Evolutionary conservation across 176 grass and related monocot genomes (phyloP), one percentile per base, ranked within the genome.

Genomic region (Triticum turgidum): DNA sequence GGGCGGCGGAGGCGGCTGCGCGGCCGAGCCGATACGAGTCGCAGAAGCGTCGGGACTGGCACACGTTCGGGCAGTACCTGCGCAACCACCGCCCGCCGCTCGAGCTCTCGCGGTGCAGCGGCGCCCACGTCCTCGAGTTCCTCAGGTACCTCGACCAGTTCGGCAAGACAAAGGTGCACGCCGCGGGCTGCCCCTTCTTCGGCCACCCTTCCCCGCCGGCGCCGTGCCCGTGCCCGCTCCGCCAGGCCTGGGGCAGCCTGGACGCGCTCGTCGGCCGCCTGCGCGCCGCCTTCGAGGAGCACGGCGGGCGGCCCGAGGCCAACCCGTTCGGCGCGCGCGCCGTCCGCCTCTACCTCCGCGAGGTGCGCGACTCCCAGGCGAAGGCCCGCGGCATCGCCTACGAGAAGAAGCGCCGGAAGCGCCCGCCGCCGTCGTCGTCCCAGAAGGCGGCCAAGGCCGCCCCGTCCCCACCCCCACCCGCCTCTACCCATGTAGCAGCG

Each of bases 21-120:
- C 81, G 86, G 56, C 90, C 88, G 65, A 95, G 93, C 86, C 38
- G 93, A 32, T 95, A 95, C 90, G 93, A 95, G 77, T 95, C 93
- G 76, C 93, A 95, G 90, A 95, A 95, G 86, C 88, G 93, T 2
- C 93, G 93, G 6, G 93, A 95, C 90, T 95, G 93, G 93, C 89
- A 95, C 88, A 95, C 93, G 5, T 95, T 95, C 81, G 83, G 90
- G 45, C 93, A 95, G 90, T 95, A 95, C 76, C 86, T 95, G n/a
- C 88, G 88, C 37, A 95, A 95, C 88, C 93, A 92, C 80, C 93
- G 93, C 5, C 93, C 93, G 83, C 93, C 93, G 71, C 88, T 95
- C 71, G 88, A 88, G 86, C 90, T 95, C 11, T 12, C 80, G 2
- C 93, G 93, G 8, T 95, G 93, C 93, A 95, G 93, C 88, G 93